Base-by-base conservation (phyloP, 352 stramenopile species). In the Phytophthora sp. region DNA sequence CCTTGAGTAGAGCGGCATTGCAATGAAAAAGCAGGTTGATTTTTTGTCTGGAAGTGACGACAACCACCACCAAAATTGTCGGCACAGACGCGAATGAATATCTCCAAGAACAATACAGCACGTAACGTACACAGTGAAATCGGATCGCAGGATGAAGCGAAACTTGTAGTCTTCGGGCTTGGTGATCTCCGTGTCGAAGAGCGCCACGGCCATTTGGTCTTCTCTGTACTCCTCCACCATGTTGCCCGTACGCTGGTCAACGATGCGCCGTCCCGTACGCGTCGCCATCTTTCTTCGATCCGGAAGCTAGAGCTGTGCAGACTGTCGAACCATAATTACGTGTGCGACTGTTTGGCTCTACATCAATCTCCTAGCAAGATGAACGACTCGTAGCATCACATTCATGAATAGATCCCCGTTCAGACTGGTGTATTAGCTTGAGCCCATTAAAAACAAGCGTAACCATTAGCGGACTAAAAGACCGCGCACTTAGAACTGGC, bases 401-500 rank as follows among this genome's bases (percentile, higher is more conserved):
- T n/a, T n/a, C 23, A 30, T 30, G 20, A 18, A 46, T 38, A 27
- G 29, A 70, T 70, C 54, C 66, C 66, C 53, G 23, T 59, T 69
- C 45, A 61, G 47, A 70, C 46, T 62, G 47, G 26, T 71, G 52
- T 65, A 64, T 66, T 71, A 67, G 47, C 41, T 53, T 38, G 15
- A 66, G 47, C 49, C 9, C 56, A 60, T 42, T 24, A 15, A 7
- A 31, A 36, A 45, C n/a, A 45, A 55, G 36, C 38, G 41, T 46
- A 38, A 31, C n/a, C 21, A 12, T 44, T 58, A 46, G 41, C 47
- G 20, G 26, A 54, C 39, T 26, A 39, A 47, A 12, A 57, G 35
- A 33, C 42, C 7, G 18, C 59, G 33, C 68, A 72, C 82, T 96
- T 97, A 98, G 83, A 98, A 99, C 82, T 99, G 93, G 77, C 97